Base-by-base conservation (phyloP, 78 protist genomes). In the Dictyostelium purpureum region DNA sequence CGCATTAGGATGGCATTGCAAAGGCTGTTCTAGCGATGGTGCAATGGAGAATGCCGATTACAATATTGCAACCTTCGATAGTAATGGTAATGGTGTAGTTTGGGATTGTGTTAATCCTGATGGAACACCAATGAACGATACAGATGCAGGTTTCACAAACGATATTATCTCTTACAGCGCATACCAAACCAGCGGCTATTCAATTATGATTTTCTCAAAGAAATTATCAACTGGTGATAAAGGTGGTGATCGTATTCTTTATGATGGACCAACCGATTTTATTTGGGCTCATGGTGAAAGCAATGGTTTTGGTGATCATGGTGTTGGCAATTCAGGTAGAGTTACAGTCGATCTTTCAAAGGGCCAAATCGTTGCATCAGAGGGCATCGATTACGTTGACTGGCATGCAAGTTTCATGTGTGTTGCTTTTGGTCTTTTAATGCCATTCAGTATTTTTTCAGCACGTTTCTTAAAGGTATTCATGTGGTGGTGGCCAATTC, bases 401-500 rank as follows among this genome's bases (percentile, higher is more conserved):
- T 85, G 79, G 52, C 92, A 85, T 7, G 82, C 77, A 12, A 66
- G 77, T 45, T 69, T 85, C 21, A 85, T 85, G 92, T 73, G n/a
- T 14, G 31, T 85, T 10, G 63, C 92, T 11, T 85, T 85, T 61
- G 92, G 82, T 38, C 28, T 85, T 1, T 38, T 85, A 19, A 85
- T 85, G 92, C 92, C 92, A 73, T 73, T 85, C n/a, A 70, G 82
- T 73, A 73, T 85, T 5, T 85, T 85, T 51, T 37, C 66, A 33
- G 92, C 77, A 11, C 63, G 92, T 40, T 85, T 40, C 63, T 52
- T 85, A 37, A 70, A 73, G 42, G 47, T 51, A 10, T 66, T 54
- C 28, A 38, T 14, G 18, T 85, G 92, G 92, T 85, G 92, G 92
- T 85, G 76, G 81, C 92, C 92, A 70, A 7, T 85, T 11, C 92